A percentile compares a stretch with the other conserved stretches of the same genome.
phyloP scores from a whole-genome alignment of 345 rosid genomes.

The Eucalyptus shirleyi region DNA sequence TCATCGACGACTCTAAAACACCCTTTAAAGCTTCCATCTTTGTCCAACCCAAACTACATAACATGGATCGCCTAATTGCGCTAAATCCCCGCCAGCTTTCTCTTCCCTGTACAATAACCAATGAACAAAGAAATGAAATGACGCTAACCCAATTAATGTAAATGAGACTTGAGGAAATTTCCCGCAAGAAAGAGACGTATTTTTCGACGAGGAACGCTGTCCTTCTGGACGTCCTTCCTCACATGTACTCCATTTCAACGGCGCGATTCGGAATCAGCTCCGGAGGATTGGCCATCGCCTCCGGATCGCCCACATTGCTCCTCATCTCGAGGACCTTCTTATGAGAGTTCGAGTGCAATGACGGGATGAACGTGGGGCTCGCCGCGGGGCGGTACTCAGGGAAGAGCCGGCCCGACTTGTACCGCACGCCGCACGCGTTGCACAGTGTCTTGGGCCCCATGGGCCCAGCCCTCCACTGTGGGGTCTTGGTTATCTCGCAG shows the following conservation, averaged over 20 bases:
- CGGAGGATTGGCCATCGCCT: neutral
- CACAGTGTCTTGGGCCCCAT: conserved; percentile 98
- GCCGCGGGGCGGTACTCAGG: conserved; percentile 97
- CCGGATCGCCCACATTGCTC: conserved; percentile 21
- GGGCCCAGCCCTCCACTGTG: conserved; percentile 99
- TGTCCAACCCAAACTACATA: conserved; percentile 15
- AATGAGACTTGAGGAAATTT: neutral
- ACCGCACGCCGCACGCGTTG: conserved; percentile 95
- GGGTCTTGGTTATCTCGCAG: conserved; percentile 91
- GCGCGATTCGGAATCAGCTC: conserved; percentile 36
- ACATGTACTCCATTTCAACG: conserved; percentile 22
- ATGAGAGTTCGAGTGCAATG: conserved; percentile 93
- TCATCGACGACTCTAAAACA: conserved; percentile 12
- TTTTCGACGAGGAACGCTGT: neutral
- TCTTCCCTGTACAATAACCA: conserved; percentile 49
- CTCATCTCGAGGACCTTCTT: conserved; percentile 96
- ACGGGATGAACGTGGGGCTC: conserved; percentile 83
- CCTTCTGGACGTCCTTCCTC: neutral
- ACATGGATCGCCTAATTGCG: conserved; percentile 13
- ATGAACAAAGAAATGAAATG: conserved; percentile 29
- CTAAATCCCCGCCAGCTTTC: conserved; percentile 13
- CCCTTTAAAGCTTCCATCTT: conserved; percentile 12
- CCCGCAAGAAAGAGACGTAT: neutral
- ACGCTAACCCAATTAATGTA: conserved; percentile 2
- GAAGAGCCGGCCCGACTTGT: conserved; percentile 92